Conservation (phyloP, 768 basidiomycete genomes). For the Lyophyllum decastes region DNA sequence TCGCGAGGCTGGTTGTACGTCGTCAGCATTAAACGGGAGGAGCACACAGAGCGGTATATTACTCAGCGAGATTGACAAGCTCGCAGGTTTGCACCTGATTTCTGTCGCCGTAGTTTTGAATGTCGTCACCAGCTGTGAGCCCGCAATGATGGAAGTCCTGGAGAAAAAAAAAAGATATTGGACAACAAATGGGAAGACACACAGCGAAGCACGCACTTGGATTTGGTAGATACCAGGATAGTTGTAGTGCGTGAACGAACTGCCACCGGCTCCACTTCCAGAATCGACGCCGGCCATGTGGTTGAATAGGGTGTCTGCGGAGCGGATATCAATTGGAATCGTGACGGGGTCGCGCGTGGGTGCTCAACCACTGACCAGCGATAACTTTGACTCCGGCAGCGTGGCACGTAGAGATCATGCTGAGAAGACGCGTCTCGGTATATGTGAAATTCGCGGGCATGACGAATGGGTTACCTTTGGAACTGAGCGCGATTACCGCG, state of each 20-base stretch:
- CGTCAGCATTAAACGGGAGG: neutral
- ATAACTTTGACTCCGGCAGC: slow-evolving; percentile 59
- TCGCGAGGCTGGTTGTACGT: slow-evolving; percentile 47
- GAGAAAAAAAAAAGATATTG: no score
- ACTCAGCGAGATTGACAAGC: slow-evolving; percentile 55
- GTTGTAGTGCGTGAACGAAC: slow-evolving; percentile 52
- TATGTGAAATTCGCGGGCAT: slow-evolving; percentile 12
- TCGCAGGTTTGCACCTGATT: slow-evolving; percentile 61
- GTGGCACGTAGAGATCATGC: slow-evolving; percentile 54
- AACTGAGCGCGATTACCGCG: slow-evolving; percentile 60
- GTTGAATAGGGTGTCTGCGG: slow-evolving; percentile 58
- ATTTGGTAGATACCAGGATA: slow-evolving; percentile 51
- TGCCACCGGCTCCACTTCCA: slow-evolving; percentile 52
- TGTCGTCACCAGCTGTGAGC: slow-evolving; percentile 49
- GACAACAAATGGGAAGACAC: no score
- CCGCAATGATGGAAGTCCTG: slow-evolving; percentile 70
- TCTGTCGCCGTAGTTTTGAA: slow-evolving; percentile 54
- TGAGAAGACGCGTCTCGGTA: slow-evolving; percentile 6
- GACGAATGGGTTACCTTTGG: slow-evolving; percentile 25
- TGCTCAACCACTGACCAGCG: slow-evolving; percentile 35
- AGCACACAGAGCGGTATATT: slow-evolving; percentile 1
- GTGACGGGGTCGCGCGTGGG: neutral
- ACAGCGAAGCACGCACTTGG: slow-evolving; percentile 45
- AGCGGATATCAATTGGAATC: neutral
- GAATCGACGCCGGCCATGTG: slow-evolving; percentile 60